Evolutionary conservation across 345 rosid genomes (phyloP).

Genomic region (Citrus trifoliata): DNA sequence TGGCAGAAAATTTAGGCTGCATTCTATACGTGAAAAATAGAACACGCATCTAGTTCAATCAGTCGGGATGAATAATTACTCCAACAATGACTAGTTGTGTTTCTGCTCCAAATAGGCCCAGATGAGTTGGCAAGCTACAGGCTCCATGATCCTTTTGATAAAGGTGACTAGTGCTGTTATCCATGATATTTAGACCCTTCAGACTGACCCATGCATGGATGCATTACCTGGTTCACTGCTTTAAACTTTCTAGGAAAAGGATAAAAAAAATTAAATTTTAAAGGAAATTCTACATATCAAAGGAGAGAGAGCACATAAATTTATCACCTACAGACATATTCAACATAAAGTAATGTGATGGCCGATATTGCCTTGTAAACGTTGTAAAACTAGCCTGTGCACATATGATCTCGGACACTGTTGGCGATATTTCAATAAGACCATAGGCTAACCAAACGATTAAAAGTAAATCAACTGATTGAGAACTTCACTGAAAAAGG

Average conservation of each 20-base stretch:
- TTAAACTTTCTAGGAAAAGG: neutral
- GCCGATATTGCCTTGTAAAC: neutral
- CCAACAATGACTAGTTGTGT: neutral
- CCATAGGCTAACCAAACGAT: neutral
- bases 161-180: neutral
- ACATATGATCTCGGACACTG: neutral
- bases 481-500: neutral
- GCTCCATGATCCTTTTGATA: neutral
- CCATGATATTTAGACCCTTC: neutral
- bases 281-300: neutral
- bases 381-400: neutral
- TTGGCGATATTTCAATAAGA: neutral
- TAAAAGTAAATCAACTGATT: neutral
- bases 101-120: constrained; percentile 1
- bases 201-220: constrained; percentile 8
- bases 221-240: constrained; percentile 2
- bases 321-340: neutral
- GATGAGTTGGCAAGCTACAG: neutral
- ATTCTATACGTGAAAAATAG: neutral
- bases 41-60: neutral
- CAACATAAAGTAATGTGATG: neutral
- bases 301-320: constrained; percentile 4
- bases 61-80: neutral
- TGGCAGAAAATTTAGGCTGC: constrained; percentile 4
- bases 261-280: neutral